These are phyloP conservation scores for Primulina huaijiensis DNA, from an alignment of 257 asterid species.

Conservation along the genomic window DNA sequence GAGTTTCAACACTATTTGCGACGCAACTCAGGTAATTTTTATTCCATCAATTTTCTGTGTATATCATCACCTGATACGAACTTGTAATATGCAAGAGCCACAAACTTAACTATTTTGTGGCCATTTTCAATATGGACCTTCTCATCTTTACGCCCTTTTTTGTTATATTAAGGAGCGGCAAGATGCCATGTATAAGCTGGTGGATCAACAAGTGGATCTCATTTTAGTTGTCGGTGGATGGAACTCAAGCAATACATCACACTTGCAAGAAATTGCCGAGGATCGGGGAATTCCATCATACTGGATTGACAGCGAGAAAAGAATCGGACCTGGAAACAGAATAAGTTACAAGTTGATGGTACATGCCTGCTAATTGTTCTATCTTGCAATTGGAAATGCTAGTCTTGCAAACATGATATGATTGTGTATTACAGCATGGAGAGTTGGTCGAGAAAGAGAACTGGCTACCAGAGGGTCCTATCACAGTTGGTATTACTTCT, in stretches of 20 bases:
- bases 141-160: conserved; percentile 21
- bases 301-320: conserved; percentile 86
- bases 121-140: conserved; percentile 10
- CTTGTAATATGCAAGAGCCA: background rate
- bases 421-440: conserved; percentile 60
- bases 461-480: conserved; percentile 85
- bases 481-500: conserved; percentile 87
- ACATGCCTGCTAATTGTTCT: conserved; percentile 26
- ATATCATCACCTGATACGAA: background rate
- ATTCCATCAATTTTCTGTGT: background rate
- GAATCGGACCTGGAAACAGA: conserved; percentile 91
- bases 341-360: conserved; percentile 83
- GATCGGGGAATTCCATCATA: conserved; percentile 89
- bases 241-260: conserved; percentile 99
- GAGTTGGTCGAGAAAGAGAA: conserved; percentile 93
- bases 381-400: background rate
- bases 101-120: background rate
- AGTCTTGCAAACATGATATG: background rate
- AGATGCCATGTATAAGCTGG: conserved; percentile 99
- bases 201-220: conserved; percentile 71
- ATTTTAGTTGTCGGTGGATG: conserved; percentile 95
- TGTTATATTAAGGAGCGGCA: conserved; percentile 70
- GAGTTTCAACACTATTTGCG: conserved; percentile 97
- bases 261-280: conserved; percentile 94
- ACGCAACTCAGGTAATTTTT: conserved; percentile 86